Evolutionary conservation across 2,329 filamentous ascomycete genomes (phyloP).

Genomic region (Epichloe brachyelytri): DNA sequence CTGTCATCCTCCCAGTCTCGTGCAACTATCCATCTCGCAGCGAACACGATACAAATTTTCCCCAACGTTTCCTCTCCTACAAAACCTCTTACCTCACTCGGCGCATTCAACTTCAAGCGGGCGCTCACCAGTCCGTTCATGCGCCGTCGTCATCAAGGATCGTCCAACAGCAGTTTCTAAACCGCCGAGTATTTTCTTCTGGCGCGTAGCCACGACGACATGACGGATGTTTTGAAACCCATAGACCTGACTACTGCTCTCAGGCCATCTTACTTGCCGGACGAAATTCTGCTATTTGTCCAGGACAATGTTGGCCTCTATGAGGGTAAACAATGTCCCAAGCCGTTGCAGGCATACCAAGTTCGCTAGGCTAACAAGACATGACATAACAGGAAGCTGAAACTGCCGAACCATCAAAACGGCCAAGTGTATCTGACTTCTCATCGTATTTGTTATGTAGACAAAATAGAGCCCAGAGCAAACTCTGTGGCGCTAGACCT

Average conservation of each 20-base stretch:
- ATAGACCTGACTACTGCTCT: slow-evolving; percentile 94
- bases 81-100: too few relatives aligned
- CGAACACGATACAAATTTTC: too few relatives aligned
- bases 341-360: not conserved
- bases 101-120: not conserved
- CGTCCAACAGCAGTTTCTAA: not conserved
- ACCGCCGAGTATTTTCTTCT: not conserved
- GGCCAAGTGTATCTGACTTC: slow-evolving; percentile 95
- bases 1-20: too few relatives aligned
- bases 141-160: not conserved
- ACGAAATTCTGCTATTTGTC: slow-evolving; percentile 91
- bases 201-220: slow-evolving; percentile 20
- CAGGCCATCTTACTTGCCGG: slow-evolving; percentile 79
- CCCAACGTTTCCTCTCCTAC: not conserved
- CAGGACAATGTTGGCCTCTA: slow-evolving; percentile 96
- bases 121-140: not conserved
- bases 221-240: slow-evolving; percentile 93
- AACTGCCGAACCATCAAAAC: slow-evolving; percentile 86
- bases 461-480: slow-evolving; percentile 72
- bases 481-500: slow-evolving; percentile 77
- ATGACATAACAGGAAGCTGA: slow-evolving; percentile 61
- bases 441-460: slow-evolving; percentile 89
- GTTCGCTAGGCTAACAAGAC: slow-evolving; percentile 1
- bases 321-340: slow-evolving; percentile 56
- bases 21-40: too few relatives aligned